phyloP scores from a whole-genome alignment of 805 yeast genomes.

The Lachancea thermotolerans region DNA sequence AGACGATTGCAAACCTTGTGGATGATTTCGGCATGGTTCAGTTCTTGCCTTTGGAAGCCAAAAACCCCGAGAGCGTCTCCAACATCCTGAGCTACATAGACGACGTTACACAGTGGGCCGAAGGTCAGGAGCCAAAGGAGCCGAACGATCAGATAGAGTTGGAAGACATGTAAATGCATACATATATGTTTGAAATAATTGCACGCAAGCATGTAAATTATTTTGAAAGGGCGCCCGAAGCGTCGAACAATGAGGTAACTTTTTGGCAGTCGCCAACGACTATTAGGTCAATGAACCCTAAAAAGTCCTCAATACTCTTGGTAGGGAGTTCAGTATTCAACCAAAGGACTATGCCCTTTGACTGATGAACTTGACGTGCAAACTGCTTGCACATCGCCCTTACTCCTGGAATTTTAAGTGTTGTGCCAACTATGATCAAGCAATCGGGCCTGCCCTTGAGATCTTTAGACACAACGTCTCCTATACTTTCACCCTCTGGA shows the following conservation, averaged over 20 bases:
- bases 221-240: not conserved
- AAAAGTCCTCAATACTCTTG: conserved; percentile 41
- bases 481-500: conserved; percentile 85
- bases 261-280: conserved; percentile 63
- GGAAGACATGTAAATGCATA: conserved; percentile 44
- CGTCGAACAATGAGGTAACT: conserved; percentile 24
- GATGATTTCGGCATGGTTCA: conserved; percentile 99
- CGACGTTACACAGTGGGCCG: conserved; percentile 97
- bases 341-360: conserved; percentile 57
- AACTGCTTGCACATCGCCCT: conserved; percentile 53
- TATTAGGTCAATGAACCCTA: conserved; percentile 49
- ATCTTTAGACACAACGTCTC: conserved; percentile 64
- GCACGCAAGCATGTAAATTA: not conserved
- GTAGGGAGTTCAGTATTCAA: conserved; percentile 51
- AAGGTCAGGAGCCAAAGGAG: conserved; percentile 92
- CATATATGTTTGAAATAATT: not conserved
- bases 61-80: conserved; percentile 65
- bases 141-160: conserved; percentile 70
- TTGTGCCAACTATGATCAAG: conserved; percentile 75
- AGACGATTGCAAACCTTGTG: conserved; percentile 78
- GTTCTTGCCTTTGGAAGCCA: conserved; percentile 81
- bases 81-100: conserved; percentile 87
- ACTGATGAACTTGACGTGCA: conserved; percentile 48
- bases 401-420: conserved; percentile 74
- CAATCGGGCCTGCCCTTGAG: conserved; percentile 65